Evolutionary conservation across 805 yeast species (phyloP).

Genomic region (Maudiozyma turicensis): DNA sequence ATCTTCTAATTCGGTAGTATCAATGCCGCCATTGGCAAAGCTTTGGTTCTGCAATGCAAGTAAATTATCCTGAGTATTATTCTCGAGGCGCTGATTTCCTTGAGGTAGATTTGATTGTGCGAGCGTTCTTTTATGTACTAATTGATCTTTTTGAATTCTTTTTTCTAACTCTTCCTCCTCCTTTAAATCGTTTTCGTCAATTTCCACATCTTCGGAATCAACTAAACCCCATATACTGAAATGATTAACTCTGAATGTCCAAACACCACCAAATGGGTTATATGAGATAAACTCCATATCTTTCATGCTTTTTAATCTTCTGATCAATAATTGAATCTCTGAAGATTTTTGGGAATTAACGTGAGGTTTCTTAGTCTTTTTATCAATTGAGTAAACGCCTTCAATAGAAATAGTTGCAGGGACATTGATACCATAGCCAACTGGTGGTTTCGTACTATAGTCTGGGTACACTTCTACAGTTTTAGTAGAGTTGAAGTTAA

Average conservation of each 20-base stretch:
- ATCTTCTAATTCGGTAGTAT: neutral
- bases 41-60: slow-evolving; percentile 5
- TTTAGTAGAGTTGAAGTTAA: slow-evolving; percentile 38
- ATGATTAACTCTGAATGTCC: slow-evolving; percentile 81
- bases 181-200: slow-evolving; percentile 38
- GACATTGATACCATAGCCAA: slow-evolving; percentile 63
- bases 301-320: slow-evolving; percentile 39
- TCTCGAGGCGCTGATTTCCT: neutral
- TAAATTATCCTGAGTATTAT: slow-evolving; percentile 4
- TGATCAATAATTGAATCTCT: slow-evolving; percentile 40
- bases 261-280: slow-evolving; percentile 62
- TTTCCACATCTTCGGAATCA: slow-evolving; percentile 51
- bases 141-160: neutral
- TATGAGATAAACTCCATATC: slow-evolving; percentile 78
- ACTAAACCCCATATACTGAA: slow-evolving; percentile 91
- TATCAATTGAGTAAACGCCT: slow-evolving; percentile 42
- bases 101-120: slow-evolving; percentile 8
- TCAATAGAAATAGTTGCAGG: slow-evolving; percentile 68
- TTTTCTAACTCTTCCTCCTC: slow-evolving; percentile 12
- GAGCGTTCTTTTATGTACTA: slow-evolving; percentile 4
- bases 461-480: slow-evolving; percentile 57
- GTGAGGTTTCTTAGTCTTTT: slow-evolving; percentile 20
- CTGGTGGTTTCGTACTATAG: slow-evolving; percentile 41
- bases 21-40: neutral
- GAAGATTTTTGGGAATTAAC: slow-evolving; percentile 29